Base-by-base conservation (phyloP, 2,329 filamentous ascomycete species). In the Fusarium mangiferae region DNA sequence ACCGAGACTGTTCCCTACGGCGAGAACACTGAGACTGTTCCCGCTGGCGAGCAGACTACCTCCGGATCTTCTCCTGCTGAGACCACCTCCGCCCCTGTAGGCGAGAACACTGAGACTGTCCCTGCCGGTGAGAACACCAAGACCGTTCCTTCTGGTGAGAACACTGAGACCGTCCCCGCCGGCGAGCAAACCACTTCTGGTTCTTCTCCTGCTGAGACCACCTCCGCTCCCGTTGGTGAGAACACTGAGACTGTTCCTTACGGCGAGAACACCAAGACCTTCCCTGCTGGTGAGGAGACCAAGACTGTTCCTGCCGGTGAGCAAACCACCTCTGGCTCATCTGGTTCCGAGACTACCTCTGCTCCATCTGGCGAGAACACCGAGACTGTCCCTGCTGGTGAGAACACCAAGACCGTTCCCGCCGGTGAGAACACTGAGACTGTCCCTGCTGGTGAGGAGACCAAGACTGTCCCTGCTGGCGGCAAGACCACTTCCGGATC, bases 161-260 rank as follows among this genome's bases (percentile, higher is more conserved):
- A 46, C 22, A 65, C 59, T 60, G 26, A 62, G 49, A 65, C 75
- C 24, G 67, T 60, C 6, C 70, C 73, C 20, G 54, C 42, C 10
- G 20, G 45, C 12, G 72, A 68, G 63, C 39, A 74, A 62, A 74
- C 66, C 22, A 76, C 61, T 9, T 64, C 70, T 22, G 56, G 87
- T 86, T 56, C 80, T 88, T 78, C 87, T 82, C 83, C 84, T 64
- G 89, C 87, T 52, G 78, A 81, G 7, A 79, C 85, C 66, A 82
- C 82, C 66, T 89, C 73, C 8, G 49, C 54, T n/a, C 72, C 73
- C 11, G 59, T 45, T 13, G 63, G 30, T 5, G 70, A 52, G 54
- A 52, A 48, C 18, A 65, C 59, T 46, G 24, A 62, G 41, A 65
- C 75, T 33, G 67, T 60, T 7, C 70, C 73, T 7, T 15, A 15